Conservation (phyloP, 2,329 filamentous ascomycete species). For the Botrytis deweyae region DNA sequence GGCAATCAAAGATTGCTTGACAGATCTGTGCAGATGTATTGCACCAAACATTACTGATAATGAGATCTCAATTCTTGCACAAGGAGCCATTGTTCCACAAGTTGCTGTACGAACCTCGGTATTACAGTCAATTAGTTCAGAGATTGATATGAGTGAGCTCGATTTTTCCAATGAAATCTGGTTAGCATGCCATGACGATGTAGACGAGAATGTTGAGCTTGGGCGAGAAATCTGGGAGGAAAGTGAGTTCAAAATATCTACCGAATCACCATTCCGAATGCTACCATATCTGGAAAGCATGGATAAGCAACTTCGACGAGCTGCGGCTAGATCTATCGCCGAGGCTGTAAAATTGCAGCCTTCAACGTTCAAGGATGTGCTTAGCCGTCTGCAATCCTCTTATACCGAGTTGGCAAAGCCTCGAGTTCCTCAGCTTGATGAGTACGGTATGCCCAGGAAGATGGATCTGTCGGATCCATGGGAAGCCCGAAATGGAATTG, state of each 20-base stretch:
- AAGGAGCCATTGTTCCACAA: slow-evolving; percentile 77
- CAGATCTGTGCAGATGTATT: slow-evolving; percentile 80
- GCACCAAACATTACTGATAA: slow-evolving; percentile 72
- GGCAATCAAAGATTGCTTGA: slow-evolving; percentile 86
- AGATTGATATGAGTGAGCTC: slow-evolving; percentile 87
- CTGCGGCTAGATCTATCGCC: slow-evolving; percentile 78
- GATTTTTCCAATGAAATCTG: slow-evolving; percentile 88
- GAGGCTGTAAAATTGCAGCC: slow-evolving; percentile 66
- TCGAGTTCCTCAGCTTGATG: slow-evolving; percentile 78
- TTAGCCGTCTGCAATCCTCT: slow-evolving; percentile 64
- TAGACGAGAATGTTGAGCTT: slow-evolving; percentile 80
- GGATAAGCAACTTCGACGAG: slow-evolving; percentile 78
- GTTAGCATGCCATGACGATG: slow-evolving; percentile 89
- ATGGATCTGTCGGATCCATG: slow-evolving; percentile 84
- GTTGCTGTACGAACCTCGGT: slow-evolving; percentile 78
- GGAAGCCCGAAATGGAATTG: slow-evolving; percentile 88
- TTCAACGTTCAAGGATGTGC: slow-evolving; percentile 58
- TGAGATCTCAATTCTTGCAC: slow-evolving; percentile 75
- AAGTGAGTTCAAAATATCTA: slow-evolving; percentile 71
- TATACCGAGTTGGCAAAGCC: slow-evolving; percentile 83
- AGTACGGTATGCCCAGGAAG: slow-evolving; percentile 93
- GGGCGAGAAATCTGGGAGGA: slow-evolving; percentile 94
- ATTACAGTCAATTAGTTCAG: slow-evolving; percentile 84
- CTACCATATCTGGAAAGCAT: slow-evolving; percentile 76
- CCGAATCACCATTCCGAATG: slow-evolving; percentile 64